phyloP scores from a whole-genome alignment of 441 rosid species.

The Monsonia emarginata region DNA sequence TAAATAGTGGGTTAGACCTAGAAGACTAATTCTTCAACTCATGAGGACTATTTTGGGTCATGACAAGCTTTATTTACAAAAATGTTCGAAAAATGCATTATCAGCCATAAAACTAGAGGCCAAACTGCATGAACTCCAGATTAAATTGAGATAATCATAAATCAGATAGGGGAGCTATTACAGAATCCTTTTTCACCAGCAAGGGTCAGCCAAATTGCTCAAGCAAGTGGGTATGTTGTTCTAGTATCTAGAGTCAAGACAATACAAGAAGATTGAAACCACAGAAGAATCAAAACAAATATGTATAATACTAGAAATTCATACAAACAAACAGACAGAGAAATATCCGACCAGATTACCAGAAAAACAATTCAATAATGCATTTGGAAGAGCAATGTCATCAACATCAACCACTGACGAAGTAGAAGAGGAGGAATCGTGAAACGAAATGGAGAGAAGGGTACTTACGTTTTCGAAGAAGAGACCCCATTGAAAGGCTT shows the following conservation, averaged over 20 bases:
- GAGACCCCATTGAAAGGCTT: slow-evolving; percentile 69
- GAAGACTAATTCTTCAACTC: neutral
- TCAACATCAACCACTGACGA: neutral
- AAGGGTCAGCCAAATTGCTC: neutral
- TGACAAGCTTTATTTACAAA: neutral
- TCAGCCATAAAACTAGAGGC: neutral
- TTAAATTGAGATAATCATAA: neutral
- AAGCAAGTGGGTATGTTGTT: neutral
- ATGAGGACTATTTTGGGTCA: neutral
- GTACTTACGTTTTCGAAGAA: slow-evolving; percentile 56
- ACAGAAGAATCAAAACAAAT: neutral
- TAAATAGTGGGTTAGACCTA: neutral
- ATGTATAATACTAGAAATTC: neutral
- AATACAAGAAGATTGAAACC: neutral
- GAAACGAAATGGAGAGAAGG: neutral
- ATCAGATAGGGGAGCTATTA: too few species aligned
- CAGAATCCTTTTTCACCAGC: neutral
- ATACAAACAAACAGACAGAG: neutral
- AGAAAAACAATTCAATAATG: neutral
- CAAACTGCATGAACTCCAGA: neutral
- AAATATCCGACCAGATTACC: neutral
- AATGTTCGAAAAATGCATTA: neutral
- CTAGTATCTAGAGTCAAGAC: neutral
- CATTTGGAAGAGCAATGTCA: neutral
- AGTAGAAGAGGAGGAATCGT: neutral